These are phyloP conservation scores for Dioszegia aurantiaca DNA, from an alignment of 768 basidiomycete genomes.

Conservation along the genomic window DNA sequence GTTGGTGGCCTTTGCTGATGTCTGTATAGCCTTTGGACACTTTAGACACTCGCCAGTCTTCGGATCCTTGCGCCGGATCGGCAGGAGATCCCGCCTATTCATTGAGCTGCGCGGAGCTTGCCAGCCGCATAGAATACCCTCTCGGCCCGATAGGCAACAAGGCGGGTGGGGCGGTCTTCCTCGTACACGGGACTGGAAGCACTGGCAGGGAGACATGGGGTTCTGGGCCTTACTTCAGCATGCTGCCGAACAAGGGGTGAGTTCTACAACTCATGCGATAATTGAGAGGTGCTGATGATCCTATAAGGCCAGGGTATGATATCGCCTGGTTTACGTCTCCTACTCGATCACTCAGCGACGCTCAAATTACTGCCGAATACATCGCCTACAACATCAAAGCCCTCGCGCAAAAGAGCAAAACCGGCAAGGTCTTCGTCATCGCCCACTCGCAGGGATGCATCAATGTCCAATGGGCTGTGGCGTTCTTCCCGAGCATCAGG, in stretches of 20 bases:
- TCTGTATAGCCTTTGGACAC: neutral
- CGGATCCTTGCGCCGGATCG: slow-evolving; percentile 8
- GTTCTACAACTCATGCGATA: neutral
- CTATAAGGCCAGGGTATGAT: slow-evolving; percentile 28
- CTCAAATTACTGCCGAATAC: slow-evolving; percentile 39
- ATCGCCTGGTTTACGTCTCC: slow-evolving; percentile 41
- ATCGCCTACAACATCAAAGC: slow-evolving; percentile 35
- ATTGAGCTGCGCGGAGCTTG: slow-evolving; percentile 20
- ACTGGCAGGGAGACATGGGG: slow-evolving; percentile 41
- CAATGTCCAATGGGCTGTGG: slow-evolving; percentile 32
- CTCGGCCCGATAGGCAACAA: slow-evolving; percentile 26
- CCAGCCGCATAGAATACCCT: slow-evolving; percentile 34
- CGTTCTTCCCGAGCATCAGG: slow-evolving; percentile 40
- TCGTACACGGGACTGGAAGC: slow-evolving; percentile 45
- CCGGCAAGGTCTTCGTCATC: slow-evolving; percentile 40
- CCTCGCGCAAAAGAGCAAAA: slow-evolving; percentile 29
- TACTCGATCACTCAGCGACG: slow-evolving; percentile 28
- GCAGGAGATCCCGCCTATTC: slow-evolving; percentile 23
- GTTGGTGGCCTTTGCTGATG: neutral
- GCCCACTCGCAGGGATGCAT: slow-evolving; percentile 40
- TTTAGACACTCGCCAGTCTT: slow-evolving; percentile 1
- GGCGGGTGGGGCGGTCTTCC: slow-evolving; percentile 39
- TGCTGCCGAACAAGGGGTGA: slow-evolving; percentile 35
- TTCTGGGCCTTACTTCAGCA: slow-evolving; percentile 34
- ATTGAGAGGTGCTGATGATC: slow-evolving; percentile 5